Conservation (phyloP, 495 filamentous ascomycete genomes). For the Jackrogersella multiformis region DNA sequence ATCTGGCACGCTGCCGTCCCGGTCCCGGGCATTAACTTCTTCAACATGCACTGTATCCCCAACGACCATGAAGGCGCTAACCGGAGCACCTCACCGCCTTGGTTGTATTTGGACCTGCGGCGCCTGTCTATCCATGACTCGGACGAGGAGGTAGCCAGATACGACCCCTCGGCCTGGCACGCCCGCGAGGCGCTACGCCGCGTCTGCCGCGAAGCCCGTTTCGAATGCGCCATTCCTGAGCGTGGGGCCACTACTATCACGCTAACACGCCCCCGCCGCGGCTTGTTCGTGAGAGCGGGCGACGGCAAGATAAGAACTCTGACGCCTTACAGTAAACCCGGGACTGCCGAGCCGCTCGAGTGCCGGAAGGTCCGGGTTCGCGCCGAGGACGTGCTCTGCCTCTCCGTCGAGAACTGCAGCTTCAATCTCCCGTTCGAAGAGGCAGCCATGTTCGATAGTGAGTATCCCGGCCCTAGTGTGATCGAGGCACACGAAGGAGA, state of each 20-base stretch:
- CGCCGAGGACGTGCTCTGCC: constrained; percentile 32
- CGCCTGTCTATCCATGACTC: constrained; percentile 36
- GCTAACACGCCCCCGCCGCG: constrained; percentile 37
- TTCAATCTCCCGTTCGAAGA: constrained; percentile 45
- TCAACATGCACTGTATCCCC: constrained; percentile 46
- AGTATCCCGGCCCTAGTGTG: background rate
- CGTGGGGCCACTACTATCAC: constrained; percentile 23
- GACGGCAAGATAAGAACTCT: constrained; percentile 25
- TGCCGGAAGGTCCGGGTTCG: constrained; percentile 24
- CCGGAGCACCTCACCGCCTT: constrained; percentile 40
- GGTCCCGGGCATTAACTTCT: constrained; percentile 43
- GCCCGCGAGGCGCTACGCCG: constrained; percentile 24
- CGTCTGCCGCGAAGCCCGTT: constrained; percentile 38
- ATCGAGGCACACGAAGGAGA: too few relatives aligned
- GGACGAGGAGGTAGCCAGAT: constrained; percentile 29
- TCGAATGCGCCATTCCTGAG: constrained; percentile 10
- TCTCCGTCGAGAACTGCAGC: constrained; percentile 46
- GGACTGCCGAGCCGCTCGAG: constrained; percentile 20
- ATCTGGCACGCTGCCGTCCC: constrained; percentile 45
- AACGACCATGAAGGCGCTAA: constrained; percentile 37
- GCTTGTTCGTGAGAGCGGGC: constrained; percentile 40
- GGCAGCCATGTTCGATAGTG: background rate
- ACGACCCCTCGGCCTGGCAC: constrained; percentile 44
- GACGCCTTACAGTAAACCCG: background rate
- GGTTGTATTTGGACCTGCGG: constrained; percentile 41